phyloP scores from a whole-genome alignment of 805 yeast species.

The Saturnispora sekii region DNA sequence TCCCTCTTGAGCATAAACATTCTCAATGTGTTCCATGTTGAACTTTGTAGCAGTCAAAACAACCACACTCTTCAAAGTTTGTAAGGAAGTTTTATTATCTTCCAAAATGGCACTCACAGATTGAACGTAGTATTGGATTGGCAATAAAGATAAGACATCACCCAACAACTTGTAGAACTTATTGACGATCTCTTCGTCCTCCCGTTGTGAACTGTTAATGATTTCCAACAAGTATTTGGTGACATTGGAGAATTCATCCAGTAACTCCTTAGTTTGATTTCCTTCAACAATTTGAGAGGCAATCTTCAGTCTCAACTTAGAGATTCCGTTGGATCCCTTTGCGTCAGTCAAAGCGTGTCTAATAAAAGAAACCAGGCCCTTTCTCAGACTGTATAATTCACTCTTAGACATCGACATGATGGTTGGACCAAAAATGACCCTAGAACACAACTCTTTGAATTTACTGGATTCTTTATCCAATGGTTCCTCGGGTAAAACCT shows the following conservation, averaged over 20 bases:
- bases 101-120: slow-evolving; percentile 40
- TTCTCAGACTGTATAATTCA: slow-evolving; percentile 41
- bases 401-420: slow-evolving; percentile 39
- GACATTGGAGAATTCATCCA: slow-evolving; percentile 21
- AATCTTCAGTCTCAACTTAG: slow-evolving; percentile 34
- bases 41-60: slow-evolving; percentile 58
- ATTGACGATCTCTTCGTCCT: slow-evolving; percentile 29
- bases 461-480: slow-evolving; percentile 30
- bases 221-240: slow-evolving; percentile 29
- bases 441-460: slow-evolving; percentile 32
- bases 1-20: slow-evolving; percentile 38
- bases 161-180: slow-evolving; percentile 49
- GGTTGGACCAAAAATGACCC: slow-evolving; percentile 57
- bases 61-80: slow-evolving; percentile 53
- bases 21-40: slow-evolving; percentile 52
- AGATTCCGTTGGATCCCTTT: slow-evolving; percentile 30
- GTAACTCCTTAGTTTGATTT: slow-evolving; percentile 16
- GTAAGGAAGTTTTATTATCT: slow-evolving; percentile 31
- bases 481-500: slow-evolving; percentile 33
- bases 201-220: slow-evolving; percentile 28
- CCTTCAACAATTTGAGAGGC: slow-evolving; percentile 27
- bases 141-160: slow-evolving; percentile 58
- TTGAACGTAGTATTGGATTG: slow-evolving; percentile 60
- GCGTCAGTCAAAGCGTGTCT: slow-evolving; percentile 38
- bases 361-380: slow-evolving; percentile 46